Evolutionary conservation across 2,329 filamentous ascomycete species (phyloP).

Genomic region (Exophiala bonariae): DNA sequence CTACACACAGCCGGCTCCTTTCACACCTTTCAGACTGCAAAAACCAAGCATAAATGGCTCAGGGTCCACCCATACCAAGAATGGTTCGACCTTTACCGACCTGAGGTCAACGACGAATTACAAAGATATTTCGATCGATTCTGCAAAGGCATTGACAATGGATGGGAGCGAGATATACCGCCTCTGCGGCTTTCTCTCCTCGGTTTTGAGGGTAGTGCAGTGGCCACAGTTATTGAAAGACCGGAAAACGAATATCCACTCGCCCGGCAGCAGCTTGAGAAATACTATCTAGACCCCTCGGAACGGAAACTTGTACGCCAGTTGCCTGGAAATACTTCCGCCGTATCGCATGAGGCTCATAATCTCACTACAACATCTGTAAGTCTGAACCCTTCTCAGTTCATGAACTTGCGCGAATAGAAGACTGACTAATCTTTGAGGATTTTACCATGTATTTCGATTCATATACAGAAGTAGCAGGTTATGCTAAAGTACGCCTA

Average conservation of each 20-base stretch:
- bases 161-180: constrained; percentile 48
- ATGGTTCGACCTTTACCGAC: constrained; percentile 46
- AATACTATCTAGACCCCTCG: constrained; percentile 64
- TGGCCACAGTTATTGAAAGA: constrained; percentile 33
- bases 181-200: constrained; percentile 35
- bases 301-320: no score
- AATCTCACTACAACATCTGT: constrained; percentile 41
- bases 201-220: neutral
- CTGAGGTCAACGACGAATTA: constrained; percentile 38
- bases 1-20: constrained; percentile 40
- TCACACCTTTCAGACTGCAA: constrained; percentile 38
- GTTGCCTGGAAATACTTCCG: no score
- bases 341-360: no score
- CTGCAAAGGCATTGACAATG: constrained; percentile 44
- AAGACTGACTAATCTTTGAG: neutral
- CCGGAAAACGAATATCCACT: constrained; percentile 42
- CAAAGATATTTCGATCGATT: constrained; percentile 47
- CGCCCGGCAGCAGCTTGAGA: constrained; percentile 62
- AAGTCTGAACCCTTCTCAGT: neutral
- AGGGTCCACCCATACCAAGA: constrained; percentile 42
- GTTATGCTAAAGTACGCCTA: constrained; percentile 47
- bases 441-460: constrained; percentile 13
- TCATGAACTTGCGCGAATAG: no score
- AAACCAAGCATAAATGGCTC: constrained; percentile 44
- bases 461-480: constrained; percentile 36